Conservation (phyloP, 345 rosid genomes). For the Laguncularia racemosa region DNA sequence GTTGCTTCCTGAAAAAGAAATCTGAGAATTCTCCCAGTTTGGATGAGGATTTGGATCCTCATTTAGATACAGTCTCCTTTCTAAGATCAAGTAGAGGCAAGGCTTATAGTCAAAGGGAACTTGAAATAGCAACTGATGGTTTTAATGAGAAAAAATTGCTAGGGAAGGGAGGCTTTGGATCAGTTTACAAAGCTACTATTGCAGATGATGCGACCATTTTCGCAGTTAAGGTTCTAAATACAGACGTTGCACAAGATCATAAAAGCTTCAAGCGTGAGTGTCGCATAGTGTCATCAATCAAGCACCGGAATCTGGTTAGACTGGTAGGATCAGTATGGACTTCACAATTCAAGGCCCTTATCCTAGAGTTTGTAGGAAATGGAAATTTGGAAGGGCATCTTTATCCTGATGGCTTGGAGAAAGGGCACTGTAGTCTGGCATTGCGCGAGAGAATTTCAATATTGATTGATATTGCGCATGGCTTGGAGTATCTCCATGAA, state of each 20-base stretch:
- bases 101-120: conserved; percentile 8
- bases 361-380: conserved; percentile 6
- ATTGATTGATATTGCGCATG: conserved; percentile 1
- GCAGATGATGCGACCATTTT: neutral
- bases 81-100: neutral
- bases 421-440: conserved; percentile 2
- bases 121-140: conserved; percentile 11
- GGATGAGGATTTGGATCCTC: too few species aligned
- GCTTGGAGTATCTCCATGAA: conserved; percentile 15
- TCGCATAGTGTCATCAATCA: neutral
- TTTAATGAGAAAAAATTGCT: conserved; percentile 9
- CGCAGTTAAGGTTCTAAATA: conserved; percentile 8
- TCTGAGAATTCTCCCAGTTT: too few species aligned
- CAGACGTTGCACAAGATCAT: neutral
- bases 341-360: conserved; percentile 9
- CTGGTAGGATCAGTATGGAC: conserved; percentile 7
- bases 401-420: neutral
- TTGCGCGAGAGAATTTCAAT: conserved; percentile 3
- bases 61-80: too few species aligned
- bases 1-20: too few species aligned
- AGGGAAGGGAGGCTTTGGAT: conserved; percentile 13
- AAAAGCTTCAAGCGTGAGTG: conserved; percentile 10
- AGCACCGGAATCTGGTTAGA: conserved; percentile 13
- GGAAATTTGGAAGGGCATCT: conserved; percentile 10
- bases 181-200: conserved; percentile 8